Base-by-base conservation (phyloP, 2,329 filamentous ascomycete genomes). In the Ophiostoma australiae region DNA sequence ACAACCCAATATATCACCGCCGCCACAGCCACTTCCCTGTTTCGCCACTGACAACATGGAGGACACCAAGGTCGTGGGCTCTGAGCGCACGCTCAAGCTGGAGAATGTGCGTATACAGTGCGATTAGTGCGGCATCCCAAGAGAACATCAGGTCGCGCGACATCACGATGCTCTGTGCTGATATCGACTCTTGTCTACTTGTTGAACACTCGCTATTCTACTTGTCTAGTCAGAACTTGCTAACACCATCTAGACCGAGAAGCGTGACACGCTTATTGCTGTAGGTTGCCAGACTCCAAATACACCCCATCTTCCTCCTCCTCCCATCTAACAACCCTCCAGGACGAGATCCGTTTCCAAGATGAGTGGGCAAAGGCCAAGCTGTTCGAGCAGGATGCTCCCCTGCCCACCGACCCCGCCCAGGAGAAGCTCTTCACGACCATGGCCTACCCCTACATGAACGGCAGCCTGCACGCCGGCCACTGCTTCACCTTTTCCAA, bases 401-500 rank as follows among this genome's bases (percentile, higher is more conserved):
- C 95, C 44, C 89, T 91, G 27, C 88, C 89, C 69, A 82, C 86
- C 74, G 93, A 97, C 91, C 85, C 90, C 77, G 90, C 93, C 79
- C 83, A 91, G 77, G 94, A 94, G 75, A 98, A 98, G 82, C 97
- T 94, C 85, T 96, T 94, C 78, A 93, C 91, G 87, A 76, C 80
- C 58, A 81, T 83, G 73, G 81, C 82, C 35, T 84, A 82, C 73
- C 82, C 80, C 23, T 82, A 81, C 73, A 81, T 79, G 73, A 74
- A 73, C 72, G 73, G 71, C 63, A 72, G 71, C 23, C 75, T 75
- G 72, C 75, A 76, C 58, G 70, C 91, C 41, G 95, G 95, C 31
- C 95, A 99, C 83, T 90, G 89, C 76, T 98, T 99, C 81, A 95
- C 93, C 31, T 89, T 92, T 73, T 91, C 88, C 78, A 99, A 99